Evolutionary conservation across 495 filamentous ascomycete species (phyloP), one percentile per base, ranked within the genome.

Genomic region (Podospora tetraspora): DNA sequence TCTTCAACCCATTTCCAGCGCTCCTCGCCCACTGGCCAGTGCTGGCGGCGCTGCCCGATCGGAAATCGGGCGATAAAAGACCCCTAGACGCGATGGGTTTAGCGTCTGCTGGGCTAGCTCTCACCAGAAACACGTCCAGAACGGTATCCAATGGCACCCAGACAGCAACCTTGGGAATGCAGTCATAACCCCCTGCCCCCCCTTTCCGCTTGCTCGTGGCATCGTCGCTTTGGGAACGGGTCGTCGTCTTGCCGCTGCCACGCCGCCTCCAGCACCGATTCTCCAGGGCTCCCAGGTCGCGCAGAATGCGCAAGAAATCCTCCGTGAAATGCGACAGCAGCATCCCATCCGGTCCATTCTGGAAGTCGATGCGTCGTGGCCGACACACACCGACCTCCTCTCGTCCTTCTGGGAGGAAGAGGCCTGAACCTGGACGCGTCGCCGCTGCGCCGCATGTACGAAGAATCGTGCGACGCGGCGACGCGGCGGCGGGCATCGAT

Each of bases 151-250:
- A 60, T 60, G 59, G 19, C 22, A n/a, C 23, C 11, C 25, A 0
- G 61, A 59, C 61, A 32, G 25, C 61, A 34, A 34, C 25, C 21
- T 59, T 59, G 16, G 19, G 43, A 52, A 52, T 52, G 43, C 43
- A 52, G 43, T 52, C 37, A 52, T 19, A 52, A 52, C 37, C 37
- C 37, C 37, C 37, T 52, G 11, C 19, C 16, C 43, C 43, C 43
- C 43, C 19, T 52, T 11, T 37, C 21, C 29, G n/a, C 37, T 30
- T 22, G 25, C 62, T 57, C 30, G 62, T 23, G 30, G 32, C 37
- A 43, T 64, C 25, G 37, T 34, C 21, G 62, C 62, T 64, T 63
- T 64, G 37, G 62, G 62, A 64, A 64, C 62, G 62, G 62, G 43
- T 52, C 32, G 12, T 32, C 13, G 24, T 23, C 4, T 32, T 62